A percentile compares a stretch with the other conserved stretches of the same genome.
Conservation (phyloP, 2,329 filamentous ascomycete genomes). For the Cladosporium sp. region DNA sequence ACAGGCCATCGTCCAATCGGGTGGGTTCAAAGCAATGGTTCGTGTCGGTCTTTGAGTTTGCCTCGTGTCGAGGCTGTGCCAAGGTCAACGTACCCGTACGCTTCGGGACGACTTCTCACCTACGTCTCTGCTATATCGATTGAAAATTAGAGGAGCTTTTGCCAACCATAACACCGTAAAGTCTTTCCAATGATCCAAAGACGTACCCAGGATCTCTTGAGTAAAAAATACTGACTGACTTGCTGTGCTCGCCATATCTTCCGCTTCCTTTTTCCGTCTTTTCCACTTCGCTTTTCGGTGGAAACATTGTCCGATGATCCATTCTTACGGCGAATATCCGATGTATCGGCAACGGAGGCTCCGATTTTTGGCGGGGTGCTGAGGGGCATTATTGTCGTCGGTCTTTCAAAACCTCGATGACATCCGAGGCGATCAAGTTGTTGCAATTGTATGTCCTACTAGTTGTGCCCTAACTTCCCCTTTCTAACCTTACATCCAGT, state of each 20-base stretch:
- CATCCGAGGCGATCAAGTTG: constrained; percentile 5
- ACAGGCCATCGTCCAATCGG: background rate
- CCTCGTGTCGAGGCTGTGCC: constrained; percentile 5
- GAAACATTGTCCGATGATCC: background rate
- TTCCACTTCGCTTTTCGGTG: constrained; percentile 5
- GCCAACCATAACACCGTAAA: too few species aligned
- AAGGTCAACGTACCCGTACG: background rate
- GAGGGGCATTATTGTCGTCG: background rate
- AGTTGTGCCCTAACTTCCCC: background rate
- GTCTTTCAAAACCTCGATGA: background rate
- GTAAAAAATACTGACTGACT: too few species aligned
- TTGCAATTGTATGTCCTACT: background rate
- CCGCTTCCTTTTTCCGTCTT: too few species aligned
- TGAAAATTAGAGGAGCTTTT: too few species aligned
- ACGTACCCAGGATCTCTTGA: too few species aligned
- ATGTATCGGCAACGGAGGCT: constrained; percentile 1
- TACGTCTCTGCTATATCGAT: too few species aligned
- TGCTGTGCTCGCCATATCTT: too few species aligned
- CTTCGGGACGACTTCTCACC: background rate
- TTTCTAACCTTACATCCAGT: background rate
- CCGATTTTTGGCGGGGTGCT: constrained; percentile 2
- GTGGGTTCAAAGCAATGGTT: background rate
- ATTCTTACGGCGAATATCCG: background rate
- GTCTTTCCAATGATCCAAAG: too few species aligned
- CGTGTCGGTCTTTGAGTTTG: constrained; percentile 1